Conservation (phyloP, 306 rosid species). For the Malus asiatica region DNA sequence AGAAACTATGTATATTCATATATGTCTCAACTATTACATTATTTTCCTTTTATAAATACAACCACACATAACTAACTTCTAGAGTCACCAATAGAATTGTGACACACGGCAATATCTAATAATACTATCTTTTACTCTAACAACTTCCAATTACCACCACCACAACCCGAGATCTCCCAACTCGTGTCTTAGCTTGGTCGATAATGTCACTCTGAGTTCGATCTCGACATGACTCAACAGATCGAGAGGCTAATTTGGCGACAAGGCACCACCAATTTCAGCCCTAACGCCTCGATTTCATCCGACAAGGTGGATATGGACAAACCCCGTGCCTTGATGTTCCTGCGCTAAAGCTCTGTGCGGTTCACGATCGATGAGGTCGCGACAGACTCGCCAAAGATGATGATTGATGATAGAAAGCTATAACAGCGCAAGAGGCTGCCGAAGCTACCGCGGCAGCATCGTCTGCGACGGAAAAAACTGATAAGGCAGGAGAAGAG, state of each 20-base stretch:
- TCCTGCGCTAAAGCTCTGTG: constrained; percentile 14
- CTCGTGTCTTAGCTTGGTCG: constrained; percentile 28
- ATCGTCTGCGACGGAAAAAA: not conserved
- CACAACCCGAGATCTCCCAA: not conserved
- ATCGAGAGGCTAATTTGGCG: constrained; percentile 12
- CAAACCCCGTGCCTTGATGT: constrained; percentile 5
- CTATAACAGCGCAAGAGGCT: constrained; percentile 40
- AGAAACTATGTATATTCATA: no score
- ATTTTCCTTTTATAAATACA: no score
- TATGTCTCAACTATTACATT: no score
- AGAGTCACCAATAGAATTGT: no score
- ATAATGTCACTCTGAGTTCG: constrained; percentile 13
- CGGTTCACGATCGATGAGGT: constrained; percentile 13
- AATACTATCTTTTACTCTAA: no score
- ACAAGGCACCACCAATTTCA: constrained; percentile 11
- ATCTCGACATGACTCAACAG: not conserved
- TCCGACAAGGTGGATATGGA: constrained; percentile 1
- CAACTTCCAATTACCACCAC: not conserved
- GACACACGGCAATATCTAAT: no score
- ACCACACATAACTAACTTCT: no score
- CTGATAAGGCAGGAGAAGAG: no score
- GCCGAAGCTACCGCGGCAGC: constrained; percentile 14
- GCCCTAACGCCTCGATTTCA: not conserved
- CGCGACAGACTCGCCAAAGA: constrained; percentile 16
- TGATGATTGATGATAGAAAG: constrained; percentile 35